Evolutionary conservation across 1,139 yeast species (phyloP).

Genomic region (Zygosaccharomyces sapae): DNA sequence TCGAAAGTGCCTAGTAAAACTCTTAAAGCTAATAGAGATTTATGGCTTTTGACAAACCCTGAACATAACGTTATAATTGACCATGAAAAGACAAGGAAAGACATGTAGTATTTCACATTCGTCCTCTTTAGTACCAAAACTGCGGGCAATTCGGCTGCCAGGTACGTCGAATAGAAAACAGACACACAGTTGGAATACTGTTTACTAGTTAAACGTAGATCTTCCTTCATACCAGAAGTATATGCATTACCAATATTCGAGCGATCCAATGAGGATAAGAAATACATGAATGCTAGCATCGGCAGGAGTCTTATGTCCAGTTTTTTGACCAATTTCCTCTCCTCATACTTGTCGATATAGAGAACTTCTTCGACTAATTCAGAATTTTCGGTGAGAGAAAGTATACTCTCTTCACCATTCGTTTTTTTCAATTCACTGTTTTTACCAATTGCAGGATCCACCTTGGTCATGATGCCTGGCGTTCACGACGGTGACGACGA

Average conservation of each 20-base stretch:
- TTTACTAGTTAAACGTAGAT: conserved; percentile 34
- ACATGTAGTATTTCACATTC: conserved; percentile 36
- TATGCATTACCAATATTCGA: conserved; percentile 50
- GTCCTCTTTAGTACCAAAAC: conserved; percentile 39
- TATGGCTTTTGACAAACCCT: conserved; percentile 41
- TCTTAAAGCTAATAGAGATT: conserved; percentile 42
- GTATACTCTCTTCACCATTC: conserved; percentile 8
- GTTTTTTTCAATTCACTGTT: conserved; percentile 1
- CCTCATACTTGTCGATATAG: conserved; percentile 25
- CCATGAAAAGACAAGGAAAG: conserved; percentile 43
- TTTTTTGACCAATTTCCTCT: conserved; percentile 39
- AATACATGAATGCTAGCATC: conserved; percentile 46
- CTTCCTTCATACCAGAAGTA: conserved; percentile 44
- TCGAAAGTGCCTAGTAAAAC: conserved; percentile 48
- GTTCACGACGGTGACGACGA: not conserved
- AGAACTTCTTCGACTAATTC: conserved; percentile 9
- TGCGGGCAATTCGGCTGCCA: conserved; percentile 45
- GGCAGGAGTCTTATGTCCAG: conserved; percentile 46
- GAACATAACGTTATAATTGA: conserved; percentile 46
- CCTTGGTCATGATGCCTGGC: not conserved
- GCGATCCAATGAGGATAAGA: conserved; percentile 48
- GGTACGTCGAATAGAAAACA: conserved; percentile 48
- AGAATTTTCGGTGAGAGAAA: conserved; percentile 5
- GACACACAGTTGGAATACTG: conserved; percentile 47
- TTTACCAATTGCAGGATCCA: not conserved